Evolutionary conservation across 768 basidiomycete species (phyloP).

Genomic region (Holtermannia corniformis): DNA sequence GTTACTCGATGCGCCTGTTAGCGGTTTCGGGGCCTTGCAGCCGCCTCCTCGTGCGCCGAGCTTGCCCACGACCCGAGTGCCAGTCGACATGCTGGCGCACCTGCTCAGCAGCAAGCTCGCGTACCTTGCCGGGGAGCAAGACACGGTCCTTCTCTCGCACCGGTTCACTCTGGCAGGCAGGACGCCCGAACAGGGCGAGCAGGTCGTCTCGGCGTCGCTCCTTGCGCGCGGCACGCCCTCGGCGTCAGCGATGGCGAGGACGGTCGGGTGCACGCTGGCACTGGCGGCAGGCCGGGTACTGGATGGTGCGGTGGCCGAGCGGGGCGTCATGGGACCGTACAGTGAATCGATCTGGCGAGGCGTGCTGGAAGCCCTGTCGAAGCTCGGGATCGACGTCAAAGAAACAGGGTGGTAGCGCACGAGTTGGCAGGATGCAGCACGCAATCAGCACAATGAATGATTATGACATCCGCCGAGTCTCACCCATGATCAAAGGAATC

Average conservation of each 20-base stretch:
- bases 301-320: conserved; percentile 49
- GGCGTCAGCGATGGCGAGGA: conserved; percentile 78
- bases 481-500: no score
- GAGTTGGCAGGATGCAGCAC: no score
- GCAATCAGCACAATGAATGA: no score
- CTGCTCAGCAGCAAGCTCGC: conserved; percentile 62
- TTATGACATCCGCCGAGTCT: no score
- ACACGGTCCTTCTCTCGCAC: conserved; percentile 79
- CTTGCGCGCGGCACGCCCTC: conserved; percentile 52
- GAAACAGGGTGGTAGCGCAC: conserved; percentile 13
- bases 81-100: conserved; percentile 65
- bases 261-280: conserved; percentile 79
- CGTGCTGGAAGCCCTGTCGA: conserved; percentile 55
- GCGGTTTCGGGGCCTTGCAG: not conserved
- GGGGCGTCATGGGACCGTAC: conserved; percentile 64
- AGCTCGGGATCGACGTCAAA: conserved; percentile 41
- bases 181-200: conserved; percentile 1
- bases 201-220: conserved; percentile 60
- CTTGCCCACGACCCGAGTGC: conserved; percentile 12
- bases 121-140: conserved; percentile 63
- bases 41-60: conserved; percentile 10
- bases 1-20: not conserved
- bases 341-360: conserved; percentile 53
- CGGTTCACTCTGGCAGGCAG: conserved; percentile 53
- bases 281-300: conserved; percentile 65